Evolutionary conservation across 176 grass and related monocot genomes (phyloP), one percentile per base, ranked within the genome.

Genomic region (Avena insularis): DNA sequence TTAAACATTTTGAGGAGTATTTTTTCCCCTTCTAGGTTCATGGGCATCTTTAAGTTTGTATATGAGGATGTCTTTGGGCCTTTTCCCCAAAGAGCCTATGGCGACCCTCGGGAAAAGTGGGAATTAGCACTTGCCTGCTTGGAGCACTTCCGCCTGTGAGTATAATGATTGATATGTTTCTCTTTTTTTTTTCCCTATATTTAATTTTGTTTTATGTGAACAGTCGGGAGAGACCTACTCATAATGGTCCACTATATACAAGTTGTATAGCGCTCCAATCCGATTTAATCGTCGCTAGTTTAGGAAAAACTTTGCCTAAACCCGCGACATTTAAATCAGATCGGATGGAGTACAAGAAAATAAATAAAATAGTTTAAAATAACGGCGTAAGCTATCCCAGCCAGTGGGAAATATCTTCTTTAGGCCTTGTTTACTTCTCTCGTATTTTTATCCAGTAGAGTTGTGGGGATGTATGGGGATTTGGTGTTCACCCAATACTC

Each of bases 11-110:
- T 77, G 33, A 21, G 80, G 20, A 84, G 11, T 15, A 40, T 9
- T 68, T 19, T 5, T 83, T 84, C 78, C 79, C 36, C 45, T 67
- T 29, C 74, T 84, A 98, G 93, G 70, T 98, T 98, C 85, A 78
- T 95, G 77, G 96, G 92, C 63, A 98, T 98, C 79, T 98, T 95
- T 77, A 98, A 90, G 81, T 98, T 98, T 91, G 92, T 98, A 61
- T 95, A 95, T 88, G 93, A 98, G 73, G 89, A 98, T 80, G 96
- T 98, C 43, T 98, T 95, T 81, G 93, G 91, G 82, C 90, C 92
- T 86, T 98, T 98, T 84, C 93, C 92, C 67, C 96, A 98, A 82
- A 95, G 96, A 75, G 96, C 96, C 66, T 98, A 98, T 51, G 85
- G 82, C 49, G 90, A 98, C 79, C 88, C 92, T 75, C 82, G 49